Conservation (phyloP, 257 asterid genomes). For the Penstemon eatonii region DNA sequence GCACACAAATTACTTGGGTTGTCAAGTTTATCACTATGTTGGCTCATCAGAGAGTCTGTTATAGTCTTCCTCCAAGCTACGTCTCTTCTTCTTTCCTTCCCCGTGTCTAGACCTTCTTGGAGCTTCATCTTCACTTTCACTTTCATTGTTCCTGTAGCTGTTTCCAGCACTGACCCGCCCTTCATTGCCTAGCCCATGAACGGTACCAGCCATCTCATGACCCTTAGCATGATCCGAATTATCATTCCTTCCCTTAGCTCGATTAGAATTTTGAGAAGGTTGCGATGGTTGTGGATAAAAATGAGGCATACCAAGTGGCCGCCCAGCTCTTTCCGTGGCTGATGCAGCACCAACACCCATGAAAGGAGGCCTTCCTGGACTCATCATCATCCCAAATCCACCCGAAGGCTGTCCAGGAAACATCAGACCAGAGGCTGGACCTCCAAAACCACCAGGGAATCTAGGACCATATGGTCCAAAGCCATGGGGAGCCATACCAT, state of each 20-base stretch:
- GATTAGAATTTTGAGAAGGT: constrained; percentile 43
- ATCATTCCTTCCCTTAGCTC: constrained; percentile 53
- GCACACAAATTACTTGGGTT: not conserved
- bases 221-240: constrained; percentile 60
- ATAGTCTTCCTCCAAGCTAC: constrained; percentile 46
- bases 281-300: constrained; percentile 46
- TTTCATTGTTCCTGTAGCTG: constrained; percentile 54
- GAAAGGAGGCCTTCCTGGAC: constrained; percentile 78
- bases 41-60: constrained; percentile 38
- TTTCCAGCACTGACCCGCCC: constrained; percentile 46
- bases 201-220: constrained; percentile 41
- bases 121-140: constrained; percentile 89
- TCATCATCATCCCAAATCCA: constrained; percentile 86
- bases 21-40: constrained; percentile 25
- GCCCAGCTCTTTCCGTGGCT: constrained; percentile 45
- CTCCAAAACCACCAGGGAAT: constrained; percentile 71
- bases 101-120: constrained; percentile 91
- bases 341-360: constrained; percentile 57
- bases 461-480: constrained; percentile 83
- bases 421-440: constrained; percentile 72
- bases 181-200: constrained; percentile 39
- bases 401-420: constrained; percentile 76
- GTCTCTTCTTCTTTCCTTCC: constrained; percentile 79
- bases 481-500: constrained; percentile 76
- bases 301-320: constrained; percentile 49